A percentile compares a stretch with the other conserved stretches of the same genome.
Evolutionary conservation across 805 yeast species (phyloP).

Genomic region (Pichia thaimueangensis): DNA sequence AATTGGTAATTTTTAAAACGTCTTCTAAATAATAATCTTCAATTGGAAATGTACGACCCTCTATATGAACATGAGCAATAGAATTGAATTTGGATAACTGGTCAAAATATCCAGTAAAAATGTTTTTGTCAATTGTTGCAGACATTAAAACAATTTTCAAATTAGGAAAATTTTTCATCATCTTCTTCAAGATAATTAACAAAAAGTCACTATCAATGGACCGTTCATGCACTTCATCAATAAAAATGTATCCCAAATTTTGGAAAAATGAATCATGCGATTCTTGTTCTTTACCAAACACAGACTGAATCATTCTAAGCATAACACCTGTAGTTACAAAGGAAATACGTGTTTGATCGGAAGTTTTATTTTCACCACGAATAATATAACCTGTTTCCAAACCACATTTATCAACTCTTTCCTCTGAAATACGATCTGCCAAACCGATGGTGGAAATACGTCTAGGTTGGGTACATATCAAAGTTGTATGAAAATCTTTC

Average conservation of each 20-base stretch:
- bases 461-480: slow-evolving; percentile 91
- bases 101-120: slow-evolving; percentile 62
- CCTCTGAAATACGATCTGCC: slow-evolving; percentile 88
- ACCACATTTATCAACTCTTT: slow-evolving; percentile 60
- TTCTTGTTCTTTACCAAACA: slow-evolving; percentile 25
- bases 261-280: slow-evolving; percentile 37
- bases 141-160: slow-evolving; percentile 81
- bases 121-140: slow-evolving; percentile 76
- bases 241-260: slow-evolving; percentile 61
- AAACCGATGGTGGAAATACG: slow-evolving; percentile 92
- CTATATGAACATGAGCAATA: slow-evolving; percentile 67
- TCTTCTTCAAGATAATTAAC: slow-evolving; percentile 64
- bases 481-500: slow-evolving; percentile 48
- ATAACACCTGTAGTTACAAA: slow-evolving; percentile 93
- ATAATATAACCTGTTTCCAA: slow-evolving; percentile 83
- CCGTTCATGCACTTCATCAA: slow-evolving; percentile 97
- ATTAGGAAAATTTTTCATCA: slow-evolving; percentile 44
- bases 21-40: slow-evolving; percentile 67
- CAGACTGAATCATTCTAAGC: slow-evolving; percentile 70
- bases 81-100: slow-evolving; percentile 25
- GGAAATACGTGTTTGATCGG: slow-evolving; percentile 58
- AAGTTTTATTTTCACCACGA: slow-evolving; percentile 77
- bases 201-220: slow-evolving; percentile 86
- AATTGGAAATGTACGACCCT: slow-evolving; percentile 93
- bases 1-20: slow-evolving; percentile 52